A percentile compares a stretch with the other conserved stretches of the same genome.
Conservation (phyloP, 1,284 basidiomycete genomes). For the Melampsora larici-populina region DNA sequence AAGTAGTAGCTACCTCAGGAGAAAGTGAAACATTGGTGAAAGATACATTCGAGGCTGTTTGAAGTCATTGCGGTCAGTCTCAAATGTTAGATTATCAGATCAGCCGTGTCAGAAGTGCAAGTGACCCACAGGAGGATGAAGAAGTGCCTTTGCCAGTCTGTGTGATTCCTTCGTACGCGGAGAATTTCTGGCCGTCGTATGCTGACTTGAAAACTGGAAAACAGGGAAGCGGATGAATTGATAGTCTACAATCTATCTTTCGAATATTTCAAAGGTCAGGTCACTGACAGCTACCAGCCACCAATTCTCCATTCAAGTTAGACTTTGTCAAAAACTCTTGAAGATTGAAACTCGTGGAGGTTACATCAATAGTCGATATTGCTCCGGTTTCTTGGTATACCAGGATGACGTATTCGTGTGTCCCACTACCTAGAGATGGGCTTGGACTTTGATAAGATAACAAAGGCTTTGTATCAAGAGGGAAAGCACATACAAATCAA, state of each 20-base stretch:
- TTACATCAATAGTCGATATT: not conserved
- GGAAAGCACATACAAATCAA: not conserved
- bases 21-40: no score
- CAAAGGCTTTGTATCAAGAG: not conserved
- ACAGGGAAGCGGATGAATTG: not conserved
- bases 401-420: constrained; percentile 19
- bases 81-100: no score
- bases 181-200: not conserved
- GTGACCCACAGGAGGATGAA: no score
- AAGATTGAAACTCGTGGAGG: not conserved
- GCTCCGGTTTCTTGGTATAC: constrained; percentile 20
- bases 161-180: no score
- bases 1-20: no score
- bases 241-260: not conserved
- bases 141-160: no score
- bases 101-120: no score
- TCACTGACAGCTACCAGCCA: constrained; percentile 34
- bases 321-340: not conserved
- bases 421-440: constrained; percentile 5
- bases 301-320: not conserved
- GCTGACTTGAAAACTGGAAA: not conserved
- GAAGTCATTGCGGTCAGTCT: no score
- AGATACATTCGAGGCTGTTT: no score
- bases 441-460: constrained; percentile 12
- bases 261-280: not conserved